phyloP scores from a whole-genome alignment of 352 stramenopile genomes.

The Phytophthora pisi region DNA sequence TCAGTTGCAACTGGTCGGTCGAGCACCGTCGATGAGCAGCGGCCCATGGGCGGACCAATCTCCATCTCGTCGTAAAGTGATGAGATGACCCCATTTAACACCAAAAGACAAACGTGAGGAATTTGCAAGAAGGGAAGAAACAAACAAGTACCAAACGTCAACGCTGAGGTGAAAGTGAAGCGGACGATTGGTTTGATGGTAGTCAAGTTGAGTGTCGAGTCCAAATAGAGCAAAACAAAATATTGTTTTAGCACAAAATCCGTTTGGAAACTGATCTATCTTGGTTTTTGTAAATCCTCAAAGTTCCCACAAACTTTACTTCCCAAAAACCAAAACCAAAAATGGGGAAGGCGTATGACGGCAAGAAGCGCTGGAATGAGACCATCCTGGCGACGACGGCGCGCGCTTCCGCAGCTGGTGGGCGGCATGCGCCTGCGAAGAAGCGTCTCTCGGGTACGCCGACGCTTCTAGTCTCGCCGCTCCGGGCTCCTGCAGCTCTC shows the following conservation, averaged over 20 bases:
- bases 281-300: slow-evolving; percentile 16
- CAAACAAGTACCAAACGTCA: slow-evolving; percentile 17
- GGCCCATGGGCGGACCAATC: slow-evolving; percentile 27
- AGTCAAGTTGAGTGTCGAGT: slow-evolving; percentile 32
- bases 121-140: slow-evolving; percentile 29
- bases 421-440: slow-evolving; percentile 33
- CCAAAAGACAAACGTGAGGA: slow-evolving; percentile 18
- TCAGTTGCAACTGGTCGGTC: slow-evolving; percentile 30
- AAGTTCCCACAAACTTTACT: slow-evolving; percentile 2
- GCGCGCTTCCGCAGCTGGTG: slow-evolving; percentile 4
- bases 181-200: slow-evolving; percentile 29
- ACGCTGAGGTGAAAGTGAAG: slow-evolving; percentile 5
- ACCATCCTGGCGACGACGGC: slow-evolving; percentile 66
- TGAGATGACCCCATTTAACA: slow-evolving; percentile 9
- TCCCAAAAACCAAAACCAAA: slow-evolving; percentile 1
- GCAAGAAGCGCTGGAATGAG: slow-evolving; percentile 88
- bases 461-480: background rate
- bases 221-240: slow-evolving; percentile 31
- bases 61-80: slow-evolving; percentile 33
- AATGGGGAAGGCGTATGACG: slow-evolving; percentile 83
- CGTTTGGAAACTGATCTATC: background rate
- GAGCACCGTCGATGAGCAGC: slow-evolving; percentile 38
- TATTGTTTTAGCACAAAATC: too few relatives aligned
- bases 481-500: background rate
- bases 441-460: slow-evolving; percentile 70